phyloP scores from a whole-genome alignment of 495 filamentous ascomycete genomes.

The Melanomma pulvis-pyrius region DNA sequence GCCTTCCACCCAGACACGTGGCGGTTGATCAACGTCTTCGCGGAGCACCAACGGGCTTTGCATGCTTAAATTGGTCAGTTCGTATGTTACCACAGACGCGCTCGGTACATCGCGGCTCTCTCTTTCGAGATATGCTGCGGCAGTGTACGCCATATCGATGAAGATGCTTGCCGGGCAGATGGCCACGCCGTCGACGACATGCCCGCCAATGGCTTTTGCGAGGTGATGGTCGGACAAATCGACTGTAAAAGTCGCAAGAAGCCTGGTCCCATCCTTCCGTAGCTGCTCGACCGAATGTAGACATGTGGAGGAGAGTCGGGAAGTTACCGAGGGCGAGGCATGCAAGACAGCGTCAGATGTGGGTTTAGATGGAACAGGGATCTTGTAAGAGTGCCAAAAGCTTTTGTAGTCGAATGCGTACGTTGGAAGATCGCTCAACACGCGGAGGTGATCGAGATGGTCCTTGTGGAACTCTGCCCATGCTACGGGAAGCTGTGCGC shows the following conservation, averaged over 20 bases:
- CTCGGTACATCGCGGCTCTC: conserved; percentile 3
- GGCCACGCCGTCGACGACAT: conserved; percentile 32
- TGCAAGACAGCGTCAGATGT: neutral
- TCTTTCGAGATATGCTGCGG: conserved; percentile 26
- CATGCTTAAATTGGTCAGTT: conserved; percentile 22
- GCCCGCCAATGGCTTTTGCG: conserved; percentile 28
- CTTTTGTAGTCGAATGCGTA: conserved; percentile 10
- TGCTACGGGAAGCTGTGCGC: neutral
- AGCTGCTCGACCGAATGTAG: conserved; percentile 18
- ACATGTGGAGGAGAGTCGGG: conserved; percentile 15
- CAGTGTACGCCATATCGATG: conserved; percentile 33
- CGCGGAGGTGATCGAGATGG: conserved; percentile 14
- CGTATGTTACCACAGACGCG: conserved; percentile 22
- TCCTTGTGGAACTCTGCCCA: conserved; percentile 34
- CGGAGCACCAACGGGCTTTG: conserved; percentile 14
- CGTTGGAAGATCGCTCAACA: conserved; percentile 15
- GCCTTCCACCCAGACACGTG: conserved; percentile 10
- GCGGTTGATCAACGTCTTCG: conserved; percentile 12
- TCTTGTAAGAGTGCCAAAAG: conserved; percentile 16
- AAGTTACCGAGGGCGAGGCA: neutral
- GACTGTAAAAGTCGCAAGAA: conserved; percentile 20
- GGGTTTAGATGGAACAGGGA: neutral
- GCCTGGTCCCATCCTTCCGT: conserved; percentile 3
- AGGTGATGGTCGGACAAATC: conserved; percentile 21
- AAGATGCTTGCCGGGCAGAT: conserved; percentile 37